Percentiles rank a stretch among this genome's conserved stretches.
phyloP scores from a whole-genome alignment of 1,284 basidiomycete species.

The Trichosporon inkin region DNA sequence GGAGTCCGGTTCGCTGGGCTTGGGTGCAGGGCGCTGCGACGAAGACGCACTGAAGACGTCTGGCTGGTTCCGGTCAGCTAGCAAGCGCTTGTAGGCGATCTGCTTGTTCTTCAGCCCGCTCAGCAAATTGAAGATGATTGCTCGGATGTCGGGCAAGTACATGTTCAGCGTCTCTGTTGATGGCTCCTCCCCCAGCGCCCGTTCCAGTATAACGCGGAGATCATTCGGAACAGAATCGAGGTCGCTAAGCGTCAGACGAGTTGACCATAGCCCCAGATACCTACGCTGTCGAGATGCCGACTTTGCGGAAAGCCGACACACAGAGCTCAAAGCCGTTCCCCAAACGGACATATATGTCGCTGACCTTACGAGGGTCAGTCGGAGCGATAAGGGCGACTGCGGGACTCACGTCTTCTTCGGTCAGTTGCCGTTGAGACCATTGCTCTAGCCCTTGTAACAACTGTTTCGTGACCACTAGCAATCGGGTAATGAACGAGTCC shows the following conservation, averaged over 20 bases:
- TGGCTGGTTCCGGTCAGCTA: constrained; percentile 28
- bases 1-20: background rate
- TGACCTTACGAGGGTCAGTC: constrained; percentile 59
- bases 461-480: constrained; percentile 92
- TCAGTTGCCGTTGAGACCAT: constrained; percentile 74
- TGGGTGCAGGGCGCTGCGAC: background rate
- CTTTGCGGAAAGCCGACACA: constrained; percentile 78
- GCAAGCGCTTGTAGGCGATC: constrained; percentile 58
- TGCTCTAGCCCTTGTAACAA: constrained; percentile 84
- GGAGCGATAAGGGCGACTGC: background rate
- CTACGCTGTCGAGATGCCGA: constrained; percentile 86
- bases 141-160: constrained; percentile 84
- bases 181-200: constrained; percentile 85
- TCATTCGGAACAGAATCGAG: constrained; percentile 84
- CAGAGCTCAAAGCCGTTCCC: constrained; percentile 97
- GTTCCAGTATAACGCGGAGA: constrained; percentile 80
- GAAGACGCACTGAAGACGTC: constrained; percentile 1
- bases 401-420: constrained; percentile 58
- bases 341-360: constrained; percentile 91
- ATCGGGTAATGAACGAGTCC: constrained; percentile 86
- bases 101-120: constrained; percentile 91
- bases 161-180: constrained; percentile 76
- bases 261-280: constrained; percentile 34
- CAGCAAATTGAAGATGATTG: constrained; percentile 86
- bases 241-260: constrained; percentile 58